Evolutionary conservation across 1,284 basidiomycete species (phyloP), one percentile per base, ranked within the genome.

Genomic region (Binderoboletus segoi): DNA sequence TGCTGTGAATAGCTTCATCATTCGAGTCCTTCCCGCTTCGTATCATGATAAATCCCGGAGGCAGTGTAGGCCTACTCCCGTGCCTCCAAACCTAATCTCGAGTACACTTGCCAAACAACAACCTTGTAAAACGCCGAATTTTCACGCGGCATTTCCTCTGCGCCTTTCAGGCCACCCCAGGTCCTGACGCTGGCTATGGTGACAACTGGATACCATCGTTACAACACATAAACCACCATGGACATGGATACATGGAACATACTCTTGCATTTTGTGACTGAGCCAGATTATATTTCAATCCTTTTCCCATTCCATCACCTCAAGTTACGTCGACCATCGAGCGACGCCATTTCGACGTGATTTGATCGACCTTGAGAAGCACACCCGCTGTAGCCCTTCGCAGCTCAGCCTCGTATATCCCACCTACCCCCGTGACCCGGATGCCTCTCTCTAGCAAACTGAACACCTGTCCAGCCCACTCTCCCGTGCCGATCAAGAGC

Each of bases 381-480:
- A 95, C 86, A 0, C 91, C 93, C 0, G 93, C 93, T 3, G 88
- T 85, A 1, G 85, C 85, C 49, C 86, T 82, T 48, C 80, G 81
- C 41, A 93, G 67, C 56, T 81, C 81, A 5, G 75, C 67, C 66
- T 86, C 87, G 51, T 85, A 79, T 23, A 69, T 67, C 1, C 88
- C 91, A n/a, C 89, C 90, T 30, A 83, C 83, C 7, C 87, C 89
- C 40, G 77, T 73, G 7, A 86, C 75, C 53, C 76, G 80, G 33
- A 81, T 69, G 0, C 93, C 92, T 53, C 80, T 80, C 61, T 91
- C 91, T 55, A 94, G 70, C 33, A 70, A 71, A 8, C 78, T 74
- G 64, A 96, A 91, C 3, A 95, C 78, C 38, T 77, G 78, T 8
- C 79, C 79, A 1, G 91, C 92, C 94, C 94, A 97, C 67, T 94